Evolutionary conservation across 148 eudicot species (phyloP), one percentile per base, ranked within the genome.

Genomic region (Rhododendron kiyosumense): DNA sequence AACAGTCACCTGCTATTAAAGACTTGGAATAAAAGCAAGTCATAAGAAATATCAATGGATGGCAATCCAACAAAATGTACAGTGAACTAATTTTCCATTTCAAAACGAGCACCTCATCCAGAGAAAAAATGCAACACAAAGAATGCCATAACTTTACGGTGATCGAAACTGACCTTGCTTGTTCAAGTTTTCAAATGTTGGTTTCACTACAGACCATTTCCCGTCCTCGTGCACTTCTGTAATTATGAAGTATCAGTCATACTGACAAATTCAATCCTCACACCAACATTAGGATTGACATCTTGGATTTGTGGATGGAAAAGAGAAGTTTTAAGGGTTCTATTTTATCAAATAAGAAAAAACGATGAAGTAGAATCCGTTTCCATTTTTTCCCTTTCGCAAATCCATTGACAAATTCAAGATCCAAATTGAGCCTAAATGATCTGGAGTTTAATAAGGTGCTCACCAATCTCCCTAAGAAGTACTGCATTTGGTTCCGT

Each of bases 171-270:
- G 78, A 93, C 98, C 99, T 90, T 88, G 90, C 88, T 81, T 90
- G 83, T 85, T 91, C 85, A 83, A 85, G 85, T 91, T 89, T 86
- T 87, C 88, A 24, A 93, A 89, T 73, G 88, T 73, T 85, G 99
- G 99, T 49, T 93, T 81, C 30, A 93, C 89, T 18, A 97, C 98
- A 26, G 89, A 87, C 99, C 99, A 97, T 85, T 87, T 94, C 84
- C 99, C 99, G 85, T 94, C 95, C 91, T 92, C 96, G 71, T 87
- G 88, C 18, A 97, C 99, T 86, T 94, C 99, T 97, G 96, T 79
- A n/a, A 89, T 84, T n/a, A 69, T 79, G 46, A 30, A 46, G 30
- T 26, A 79, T 38, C 77, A 89, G 61, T 57, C 30, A 24, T 51
- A 48, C 48, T 41, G 78, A 28, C 26, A 63, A 51, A 63, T 20